Base-by-base conservation (phyloP, 2,329 filamentous ascomycete species). In the Trichoderma sp. region DNA sequence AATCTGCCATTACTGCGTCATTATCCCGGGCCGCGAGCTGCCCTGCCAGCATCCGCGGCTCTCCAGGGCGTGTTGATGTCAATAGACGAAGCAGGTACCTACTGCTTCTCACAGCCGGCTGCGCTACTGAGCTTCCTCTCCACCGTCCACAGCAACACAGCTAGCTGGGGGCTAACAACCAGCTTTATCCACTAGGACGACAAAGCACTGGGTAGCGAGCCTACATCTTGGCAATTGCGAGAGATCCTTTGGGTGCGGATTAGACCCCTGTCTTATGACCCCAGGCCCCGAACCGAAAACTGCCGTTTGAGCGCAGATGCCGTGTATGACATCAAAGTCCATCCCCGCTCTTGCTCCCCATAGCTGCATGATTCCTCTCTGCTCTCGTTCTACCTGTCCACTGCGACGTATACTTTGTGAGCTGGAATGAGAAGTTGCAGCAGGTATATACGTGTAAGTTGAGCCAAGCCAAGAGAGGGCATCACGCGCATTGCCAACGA, bases 321-420 rank as follows among this genome's bases (percentile, higher is more conserved):
- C 63, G 52, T 59, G 63, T 66, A 68, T 68, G 65, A 68, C 65
- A 68, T 61, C 43, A 55, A 68, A 60, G 10, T 10, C 65, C 21
- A 47, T 53, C 57, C 47, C 56, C 65, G 56, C 56, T 49, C 43
- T 35, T 47, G n/a, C 16, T 33, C 11, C n/a, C n/a, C n/a, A 57
- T 47, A n/a, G 21, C 47, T 58, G 27, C 55, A 31, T 14, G 52
- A 58, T 52, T 35, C 64, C 33, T 60, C 21, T 19, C 55, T 11
- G 19, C 19, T 14, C 6, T n/a, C n/a, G 19, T 29, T 68, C 59
- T 35, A 59, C 43, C 52, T 21, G 55, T 6, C 37, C 55, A 1
- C 21, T 59, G 55, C 40, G 29, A n/a, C 10, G 37, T 59, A 40
- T 58, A 49, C 40, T n/a, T 43, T 2, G 40, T 10, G 40, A 59